Percentiles rank a stretch among this genome's conserved stretches.
These are phyloP conservation scores for Pseudoturritis turrita DNA, from an alignment of 345 rosid species.

Conservation along the genomic window DNA sequence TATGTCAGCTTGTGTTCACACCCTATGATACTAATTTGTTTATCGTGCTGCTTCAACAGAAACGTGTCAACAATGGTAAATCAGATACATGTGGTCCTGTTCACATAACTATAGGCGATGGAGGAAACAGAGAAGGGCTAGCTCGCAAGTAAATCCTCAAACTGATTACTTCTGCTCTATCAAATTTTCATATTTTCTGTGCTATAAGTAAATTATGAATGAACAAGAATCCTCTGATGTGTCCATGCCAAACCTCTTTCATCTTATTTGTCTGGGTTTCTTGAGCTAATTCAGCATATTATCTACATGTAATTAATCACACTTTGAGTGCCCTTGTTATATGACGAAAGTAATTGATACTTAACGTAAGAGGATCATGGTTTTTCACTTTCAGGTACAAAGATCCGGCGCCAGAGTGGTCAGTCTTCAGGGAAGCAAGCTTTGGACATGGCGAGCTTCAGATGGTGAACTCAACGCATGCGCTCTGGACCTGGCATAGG, in stretches of 20 bases:
- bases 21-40: conserved; percentile 14
- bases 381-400: conserved; percentile 40
- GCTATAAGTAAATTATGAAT: not conserved
- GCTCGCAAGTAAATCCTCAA: conserved; percentile 53
- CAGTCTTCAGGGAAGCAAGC: conserved; percentile 93
- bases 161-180: not conserved
- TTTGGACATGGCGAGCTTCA: conserved; percentile 93
- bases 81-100: conserved; percentile 70
- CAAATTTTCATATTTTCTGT: not conserved
- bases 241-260: not conserved
- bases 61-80: conserved; percentile 62
- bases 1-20: not conserved
- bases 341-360: not conserved
- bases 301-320: not conserved
- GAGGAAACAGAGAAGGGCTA: conserved; percentile 93
- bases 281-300: conserved; percentile 9
- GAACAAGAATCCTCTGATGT: not conserved
- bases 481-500: conserved; percentile 94
- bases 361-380: not conserved
- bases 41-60: conserved; percentile 36
- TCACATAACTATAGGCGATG: conserved; percentile 89
- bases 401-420: conserved; percentile 81
- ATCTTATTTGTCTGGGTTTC: not conserved
- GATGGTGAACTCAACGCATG: conserved; percentile 73
- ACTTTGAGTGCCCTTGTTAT: not conserved